These are phyloP conservation scores for Kwoniella botswanensis DNA, from an alignment of 768 basidiomycete genomes.

Conservation along the genomic window DNA sequence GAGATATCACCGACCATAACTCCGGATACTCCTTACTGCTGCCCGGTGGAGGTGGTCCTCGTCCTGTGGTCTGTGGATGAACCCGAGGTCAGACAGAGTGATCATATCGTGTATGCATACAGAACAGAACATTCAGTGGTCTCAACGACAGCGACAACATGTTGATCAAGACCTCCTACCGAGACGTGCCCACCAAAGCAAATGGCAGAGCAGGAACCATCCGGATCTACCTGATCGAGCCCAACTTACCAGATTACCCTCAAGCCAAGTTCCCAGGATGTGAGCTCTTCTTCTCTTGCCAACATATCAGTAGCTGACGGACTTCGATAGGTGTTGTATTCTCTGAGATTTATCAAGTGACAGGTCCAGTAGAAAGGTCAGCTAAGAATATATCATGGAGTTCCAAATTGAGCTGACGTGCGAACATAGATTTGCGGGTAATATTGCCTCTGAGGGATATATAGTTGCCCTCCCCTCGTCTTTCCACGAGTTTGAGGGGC, in stretches of 20 bases:
- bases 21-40: neutral
- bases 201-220: slow-evolving; percentile 69
- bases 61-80: neutral
- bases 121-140: no score
- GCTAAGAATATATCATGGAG: neutral
- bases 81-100: no score
- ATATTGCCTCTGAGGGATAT: slow-evolving; percentile 56
- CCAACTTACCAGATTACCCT: slow-evolving; percentile 78
- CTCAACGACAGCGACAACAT: slow-evolving; percentile 59
- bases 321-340: slow-evolving; percentile 60
- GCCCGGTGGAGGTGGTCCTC: slow-evolving; percentile 19
- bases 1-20: neutral
- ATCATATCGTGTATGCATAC: no score
- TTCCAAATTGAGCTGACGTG: slow-evolving; percentile 69
- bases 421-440: slow-evolving; percentile 48
- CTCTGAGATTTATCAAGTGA: slow-evolving; percentile 90
- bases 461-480: slow-evolving; percentile 57
- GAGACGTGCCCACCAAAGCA: slow-evolving; percentile 76
- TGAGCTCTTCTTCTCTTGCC: slow-evolving; percentile 1
- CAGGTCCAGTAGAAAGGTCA: slow-evolving; percentile 94
- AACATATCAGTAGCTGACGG: slow-evolving; percentile 6
- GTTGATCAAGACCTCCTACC: slow-evolving; percentile 79
- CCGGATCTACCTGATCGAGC: slow-evolving; percentile 81
- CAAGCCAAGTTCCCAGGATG: slow-evolving; percentile 87
- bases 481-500: slow-evolving; percentile 91